A percentile compares a stretch with the other conserved stretches of the same genome.
These are phyloP conservation scores for Phytophthora pini DNA, from an alignment of 352 stramenopile species.

Conservation along the genomic window DNA sequence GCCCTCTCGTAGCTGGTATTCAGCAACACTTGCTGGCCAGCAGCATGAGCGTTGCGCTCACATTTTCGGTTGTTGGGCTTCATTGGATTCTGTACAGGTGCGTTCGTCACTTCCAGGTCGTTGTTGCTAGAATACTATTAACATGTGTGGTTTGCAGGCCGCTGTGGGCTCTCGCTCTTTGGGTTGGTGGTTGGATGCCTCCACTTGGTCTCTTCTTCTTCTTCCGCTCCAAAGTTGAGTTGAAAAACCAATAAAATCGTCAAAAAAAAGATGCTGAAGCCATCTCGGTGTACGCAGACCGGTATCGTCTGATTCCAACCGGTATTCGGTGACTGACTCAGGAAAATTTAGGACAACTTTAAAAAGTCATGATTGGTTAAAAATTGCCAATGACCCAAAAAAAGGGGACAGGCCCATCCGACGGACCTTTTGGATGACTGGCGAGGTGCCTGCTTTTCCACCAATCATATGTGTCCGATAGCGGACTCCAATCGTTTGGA, in stretches of 20 bases:
- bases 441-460: conserved; percentile 10
- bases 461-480: conserved; percentile 35
- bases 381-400: no score
- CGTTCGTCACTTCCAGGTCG: background rate
- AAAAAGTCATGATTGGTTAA: no score
- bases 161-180: conserved; percentile 53
- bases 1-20: conserved; percentile 33
- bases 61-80: conserved; percentile 50
- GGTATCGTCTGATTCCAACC: conserved; percentile 4
- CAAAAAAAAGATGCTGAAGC: no score
- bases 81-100: conserved; percentile 66
- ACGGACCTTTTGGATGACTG: no score
- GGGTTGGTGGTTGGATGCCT: conserved; percentile 39
- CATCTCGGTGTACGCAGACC: no score
- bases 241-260: conserved; percentile 43
- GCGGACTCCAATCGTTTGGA: conserved; percentile 60
- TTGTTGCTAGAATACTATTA: background rate
- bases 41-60: conserved; percentile 55
- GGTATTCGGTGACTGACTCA: background rate
- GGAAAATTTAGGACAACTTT: no score
- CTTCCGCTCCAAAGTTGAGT: conserved; percentile 27
- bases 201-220: conserved; percentile 36
- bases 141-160: conserved; percentile 35
- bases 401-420: no score
- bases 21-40: conserved; percentile 58